Conservation (phyloP, 306 rosid species). For the Erythrophleum fordii region DNA sequence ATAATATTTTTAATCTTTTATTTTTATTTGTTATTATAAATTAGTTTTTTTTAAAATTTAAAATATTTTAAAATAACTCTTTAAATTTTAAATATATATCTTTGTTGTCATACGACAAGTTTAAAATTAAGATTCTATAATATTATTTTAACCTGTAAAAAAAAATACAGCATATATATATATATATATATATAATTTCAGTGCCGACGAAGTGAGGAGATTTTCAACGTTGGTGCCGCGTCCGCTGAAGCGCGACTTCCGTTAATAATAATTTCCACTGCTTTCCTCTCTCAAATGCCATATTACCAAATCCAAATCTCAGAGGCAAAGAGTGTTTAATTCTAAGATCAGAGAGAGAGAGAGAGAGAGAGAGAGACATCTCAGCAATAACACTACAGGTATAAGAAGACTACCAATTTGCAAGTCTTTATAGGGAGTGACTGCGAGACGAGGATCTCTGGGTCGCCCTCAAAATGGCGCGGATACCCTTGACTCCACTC, state of each 20-base stretch:
- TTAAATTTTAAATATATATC: too few species aligned
- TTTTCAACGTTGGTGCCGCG: slow-evolving; percentile 42
- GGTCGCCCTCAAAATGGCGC: slow-evolving; percentile 56
- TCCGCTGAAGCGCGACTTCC: slow-evolving; percentile 39
- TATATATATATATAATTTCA: slow-evolving; percentile 2
- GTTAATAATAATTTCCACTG: slow-evolving; percentile 6
- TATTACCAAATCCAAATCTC: slow-evolving; percentile 36
- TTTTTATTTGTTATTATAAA: too few species aligned
- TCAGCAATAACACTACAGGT: slow-evolving; percentile 39
- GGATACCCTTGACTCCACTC: slow-evolving; percentile 43
- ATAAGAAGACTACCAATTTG: neutral
- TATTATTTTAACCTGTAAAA: too few species aligned
- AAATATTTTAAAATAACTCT: too few species aligned
- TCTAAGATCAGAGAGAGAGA: neutral
- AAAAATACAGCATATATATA: neutral
- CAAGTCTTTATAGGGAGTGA: neutral
- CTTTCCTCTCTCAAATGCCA: slow-evolving; percentile 24
- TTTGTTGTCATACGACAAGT: too few species aligned
- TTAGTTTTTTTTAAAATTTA: too few species aligned
- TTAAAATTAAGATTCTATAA: too few species aligned
- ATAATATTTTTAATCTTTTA: too few species aligned
- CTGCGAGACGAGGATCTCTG: neutral
- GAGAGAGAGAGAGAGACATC: slow-evolving; percentile 8
- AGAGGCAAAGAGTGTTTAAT: neutral
- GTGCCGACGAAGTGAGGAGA: slow-evolving; percentile 39